These are phyloP conservation scores for Erodium moschatum DNA, from an alignment of 441 rosid species.

Conservation along the genomic window DNA sequence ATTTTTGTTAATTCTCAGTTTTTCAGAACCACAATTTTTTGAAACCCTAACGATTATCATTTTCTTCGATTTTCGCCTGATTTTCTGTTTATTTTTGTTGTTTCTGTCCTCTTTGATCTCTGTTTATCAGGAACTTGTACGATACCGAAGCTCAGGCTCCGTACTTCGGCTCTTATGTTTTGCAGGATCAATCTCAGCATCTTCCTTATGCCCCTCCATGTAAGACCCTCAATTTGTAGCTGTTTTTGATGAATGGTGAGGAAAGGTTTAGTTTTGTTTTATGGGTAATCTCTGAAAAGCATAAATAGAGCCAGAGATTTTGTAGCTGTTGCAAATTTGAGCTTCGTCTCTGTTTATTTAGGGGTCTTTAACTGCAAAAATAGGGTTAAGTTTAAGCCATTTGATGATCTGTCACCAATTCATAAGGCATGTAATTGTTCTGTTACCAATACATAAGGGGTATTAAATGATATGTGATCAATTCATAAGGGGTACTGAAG, in stretches of 20 bases:
- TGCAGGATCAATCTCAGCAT: slow-evolving; percentile 64
- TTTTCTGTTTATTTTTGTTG: too few species aligned
- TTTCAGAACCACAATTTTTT: neutral
- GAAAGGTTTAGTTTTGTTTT: too few species aligned
- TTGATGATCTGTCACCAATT: too few species aligned
- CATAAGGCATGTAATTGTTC: too few species aligned
- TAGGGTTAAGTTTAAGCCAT: too few species aligned
- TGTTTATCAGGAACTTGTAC: slow-evolving; percentile 34
- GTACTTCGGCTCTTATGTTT: slow-evolving; percentile 23
- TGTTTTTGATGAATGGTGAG: neutral
- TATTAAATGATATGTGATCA: too few species aligned
- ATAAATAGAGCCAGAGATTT: too few species aligned
- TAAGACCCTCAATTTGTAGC: slow-evolving; percentile 21
- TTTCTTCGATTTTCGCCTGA: neutral
- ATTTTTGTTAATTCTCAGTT: neutral
- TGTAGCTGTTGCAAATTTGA: neutral
- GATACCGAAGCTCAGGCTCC: slow-evolving; percentile 46
- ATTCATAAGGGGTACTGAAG: too few species aligned
- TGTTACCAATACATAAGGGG: too few species aligned
- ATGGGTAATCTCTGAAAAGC: too few species aligned
- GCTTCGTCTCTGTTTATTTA: neutral
- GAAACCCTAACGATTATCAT: slow-evolving; percentile 21
- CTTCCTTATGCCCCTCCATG: slow-evolving; percentile 82
- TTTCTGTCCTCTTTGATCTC: neutral
- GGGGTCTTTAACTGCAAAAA: too few species aligned